These are phyloP conservation scores for Lasiosphaeria hispida DNA, from an alignment of 495 filamentous ascomycete genomes.

Conservation along the genomic window DNA sequence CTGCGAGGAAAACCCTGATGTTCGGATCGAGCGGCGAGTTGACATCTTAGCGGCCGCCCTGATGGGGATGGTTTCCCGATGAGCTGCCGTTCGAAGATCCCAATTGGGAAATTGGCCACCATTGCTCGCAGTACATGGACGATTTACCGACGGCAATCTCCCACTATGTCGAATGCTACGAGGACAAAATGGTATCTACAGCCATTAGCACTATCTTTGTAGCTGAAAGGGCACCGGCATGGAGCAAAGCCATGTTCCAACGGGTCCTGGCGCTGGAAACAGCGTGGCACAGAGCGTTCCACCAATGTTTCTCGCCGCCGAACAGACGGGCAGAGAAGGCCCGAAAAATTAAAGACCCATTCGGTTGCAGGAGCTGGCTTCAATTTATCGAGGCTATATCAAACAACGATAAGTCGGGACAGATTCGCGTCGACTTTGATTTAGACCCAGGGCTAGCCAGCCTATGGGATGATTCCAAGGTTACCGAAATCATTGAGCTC, in stretches of 20 bases:
- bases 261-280: neutral
- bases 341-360: neutral
- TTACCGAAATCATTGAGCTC: no score
- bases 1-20: neutral
- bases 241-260: neutral
- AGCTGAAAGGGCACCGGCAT: neutral
- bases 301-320: neutral
- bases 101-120: neutral
- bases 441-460: neutral
- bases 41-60: neutral
- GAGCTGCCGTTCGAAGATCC: neutral
- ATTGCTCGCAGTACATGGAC: neutral
- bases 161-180: neutral
- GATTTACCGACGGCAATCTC: neutral
- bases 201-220: neutral
- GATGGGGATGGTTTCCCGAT: neutral
- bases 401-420: neutral
- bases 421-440: neutral
- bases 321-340: neutral
- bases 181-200: neutral
- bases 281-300: neutral
- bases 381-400: neutral
- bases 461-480: neutral
- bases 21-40: conserved; percentile 2
- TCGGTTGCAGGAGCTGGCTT: neutral